phyloP scores from a whole-genome alignment of 148 eudicot genomes.

The Pharnaceum exiguum region DNA sequence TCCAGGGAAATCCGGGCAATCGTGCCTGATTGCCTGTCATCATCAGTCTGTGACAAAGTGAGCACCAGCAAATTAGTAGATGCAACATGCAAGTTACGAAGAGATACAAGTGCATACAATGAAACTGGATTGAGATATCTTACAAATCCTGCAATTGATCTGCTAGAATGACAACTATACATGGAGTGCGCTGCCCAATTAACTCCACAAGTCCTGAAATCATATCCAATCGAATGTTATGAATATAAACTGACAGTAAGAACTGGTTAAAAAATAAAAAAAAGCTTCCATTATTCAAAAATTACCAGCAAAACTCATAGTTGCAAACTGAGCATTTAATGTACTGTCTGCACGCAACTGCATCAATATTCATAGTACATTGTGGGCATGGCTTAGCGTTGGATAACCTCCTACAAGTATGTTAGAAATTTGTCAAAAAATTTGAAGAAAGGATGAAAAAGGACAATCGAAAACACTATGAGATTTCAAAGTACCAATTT shows the following conservation, averaged over 20 bases:
- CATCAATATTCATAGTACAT: conserved; percentile 38
- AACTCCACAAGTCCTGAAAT: conserved; percentile 49
- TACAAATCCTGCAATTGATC: conserved; percentile 50
- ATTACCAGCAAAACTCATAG: conserved; percentile 47
- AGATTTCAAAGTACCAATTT: conserved; percentile 38
- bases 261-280: neutral
- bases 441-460: neutral
- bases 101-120: neutral
- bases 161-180: too few species aligned
- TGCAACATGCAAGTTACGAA: neutral
- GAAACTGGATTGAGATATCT: neutral
- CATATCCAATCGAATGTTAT: conserved; percentile 12
- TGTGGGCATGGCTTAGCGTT: conserved; percentile 56
- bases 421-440: neutral
- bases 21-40: conserved; percentile 39
- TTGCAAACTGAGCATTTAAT: conserved; percentile 41
- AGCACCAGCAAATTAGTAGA: neutral
- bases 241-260: neutral
- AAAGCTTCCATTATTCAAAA: too few species aligned
- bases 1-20: conserved; percentile 53
- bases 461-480: neutral
- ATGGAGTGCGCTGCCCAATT: conserved; percentile 46
- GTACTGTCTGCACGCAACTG: conserved; percentile 28
- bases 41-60: conserved; percentile 52
- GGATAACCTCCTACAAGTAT: conserved; percentile 40